Evolutionary conservation across 2,329 filamentous ascomycete species (phyloP), one percentile per base, ranked within the genome.

Genomic region (Diaporthe citri): DNA sequence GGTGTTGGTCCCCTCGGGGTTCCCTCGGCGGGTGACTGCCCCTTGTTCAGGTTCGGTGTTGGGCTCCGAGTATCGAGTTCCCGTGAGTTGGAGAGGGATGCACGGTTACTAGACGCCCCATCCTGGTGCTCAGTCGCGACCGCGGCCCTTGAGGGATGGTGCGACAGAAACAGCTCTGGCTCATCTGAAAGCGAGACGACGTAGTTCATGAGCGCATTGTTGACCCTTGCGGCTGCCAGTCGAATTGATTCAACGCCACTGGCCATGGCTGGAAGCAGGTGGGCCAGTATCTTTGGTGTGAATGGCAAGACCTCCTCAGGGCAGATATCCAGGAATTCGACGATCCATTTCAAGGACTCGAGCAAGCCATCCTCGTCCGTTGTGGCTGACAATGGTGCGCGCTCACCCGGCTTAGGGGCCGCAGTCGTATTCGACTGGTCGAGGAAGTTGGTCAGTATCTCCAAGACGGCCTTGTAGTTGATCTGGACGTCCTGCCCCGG

Each of bases 401-500:
- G 75, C 41, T 76, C 73, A 34, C 41, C 46, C 56, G 64, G 57
- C 48, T 57, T 59, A 9, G 71, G 55, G 62, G 66, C 28, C n/a
- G 62, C 52, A 52, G 62, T 73, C 13, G 52, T 39, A 56, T 62
- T 64, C 55, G 59, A 69, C 31, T 52, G 82, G 79, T 97, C 94
- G 59, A 99, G 89, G 77, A 97, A 98, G 17, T 93, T 92, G 2
- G 97, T 95, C 56, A 99, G 85, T 72, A 98, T 99, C 79, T 97
- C 94, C 64, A 99, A 86, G 48, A 99, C 97, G 78, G 93, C 95
- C 76, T 94, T 92, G 83, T 98, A 95, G 83, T 98, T 96, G 76
- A 99, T 94, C 75, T 97, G 93, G 10, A 98, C 95, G 83, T 99
- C 97, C 84, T 99, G 97, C 1, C 97, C 97, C 0, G 97, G 97